A percentile compares a stretch with the other conserved stretches of the same genome.
Conservation (phyloP, 1,139 yeast species). For the Sugiyamaella grinbergsii region DNA sequence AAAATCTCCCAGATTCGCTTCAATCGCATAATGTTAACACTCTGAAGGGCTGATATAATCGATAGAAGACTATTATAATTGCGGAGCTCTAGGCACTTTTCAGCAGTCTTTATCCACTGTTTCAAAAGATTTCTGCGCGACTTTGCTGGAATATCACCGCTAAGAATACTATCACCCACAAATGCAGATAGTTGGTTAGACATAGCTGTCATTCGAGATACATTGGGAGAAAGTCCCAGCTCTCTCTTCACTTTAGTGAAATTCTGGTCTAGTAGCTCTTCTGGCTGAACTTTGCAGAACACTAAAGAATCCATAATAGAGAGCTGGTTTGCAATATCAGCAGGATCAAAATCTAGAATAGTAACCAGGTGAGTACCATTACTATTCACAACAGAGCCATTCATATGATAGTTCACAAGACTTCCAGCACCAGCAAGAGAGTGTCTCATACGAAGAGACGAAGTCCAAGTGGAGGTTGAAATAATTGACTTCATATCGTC, state of each 20-base stretch:
- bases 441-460: constrained; percentile 18
- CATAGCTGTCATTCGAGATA: constrained; percentile 65
- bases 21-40: constrained; percentile 74
- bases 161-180: constrained; percentile 70
- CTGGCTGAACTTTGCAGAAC: constrained; percentile 66
- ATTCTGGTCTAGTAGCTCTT: constrained; percentile 74
- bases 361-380: constrained; percentile 11
- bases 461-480: constrained; percentile 22
- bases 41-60: constrained; percentile 79
- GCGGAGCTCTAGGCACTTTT: constrained; percentile 75
- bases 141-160: constrained; percentile 44
- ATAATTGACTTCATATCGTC: constrained; percentile 25
- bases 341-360: constrained; percentile 66
- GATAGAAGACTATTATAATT: constrained; percentile 90
- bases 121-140: constrained; percentile 62
- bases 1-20: constrained; percentile 65
- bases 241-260: constrained; percentile 66
- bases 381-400: constrained; percentile 4
- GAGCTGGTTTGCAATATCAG: constrained; percentile 82
- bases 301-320: constrained; percentile 77
- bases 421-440: constrained; percentile 20
- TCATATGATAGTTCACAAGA: constrained; percentile 14
- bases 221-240: constrained; percentile 66
- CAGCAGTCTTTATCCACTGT: constrained; percentile 82
- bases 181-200: constrained; percentile 82